Evolutionary conservation across 2,329 filamentous ascomycete species (phyloP), one percentile per base, ranked within the genome.

Genomic region (Ophiocordyceps camponoti-leonardi): DNA sequence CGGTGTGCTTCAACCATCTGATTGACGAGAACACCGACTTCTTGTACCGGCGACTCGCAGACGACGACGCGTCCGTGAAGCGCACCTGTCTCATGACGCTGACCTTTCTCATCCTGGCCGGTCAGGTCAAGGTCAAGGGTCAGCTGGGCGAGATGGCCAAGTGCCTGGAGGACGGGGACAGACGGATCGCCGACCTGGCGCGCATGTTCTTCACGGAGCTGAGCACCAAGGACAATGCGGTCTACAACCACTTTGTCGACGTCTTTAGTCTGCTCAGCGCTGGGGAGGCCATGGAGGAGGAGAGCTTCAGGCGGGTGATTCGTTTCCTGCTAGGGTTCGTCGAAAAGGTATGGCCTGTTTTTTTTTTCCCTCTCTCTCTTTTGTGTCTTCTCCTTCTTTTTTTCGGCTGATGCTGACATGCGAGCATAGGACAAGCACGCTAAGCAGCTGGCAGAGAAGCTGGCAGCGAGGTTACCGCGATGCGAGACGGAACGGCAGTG

Each of bases 21-120:
- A 95, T 98, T 54, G 93, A 98, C 58, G 93, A 98, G 65, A 96
- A 98, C 63, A 98, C 92, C 0, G 92, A 98, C 60, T 98, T 96
- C 68, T 65, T 98, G 40, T 98, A 98, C 64, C 81, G 92, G 19
- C 80, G 93, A 18, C 74, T 98, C 8, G 93, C 92, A 16, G 93
- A 98, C 57, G 69, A 76, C 16, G 88, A 95, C 54, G 77, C 79
- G 20, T 90, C 83, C 3, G 92, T 98, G 49, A 98, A 96, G 71
- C 80, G 92, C 12, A 98, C 93, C 0, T 98, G 92, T 63, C 73
- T 98, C 20, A 98, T 96, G 92, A 98, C 93, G 1, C 67, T 98
- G 53, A 98, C 93, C 0, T 98, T 98, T 72, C 67, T 98, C 47
- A 98, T 98, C 55, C 67, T 98, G 41, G 92, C 92, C 1, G 92